Evolutionary conservation across 2,329 filamentous ascomycete genomes (phyloP).

Genomic region (Berkeleyomyces basicola): DNA sequence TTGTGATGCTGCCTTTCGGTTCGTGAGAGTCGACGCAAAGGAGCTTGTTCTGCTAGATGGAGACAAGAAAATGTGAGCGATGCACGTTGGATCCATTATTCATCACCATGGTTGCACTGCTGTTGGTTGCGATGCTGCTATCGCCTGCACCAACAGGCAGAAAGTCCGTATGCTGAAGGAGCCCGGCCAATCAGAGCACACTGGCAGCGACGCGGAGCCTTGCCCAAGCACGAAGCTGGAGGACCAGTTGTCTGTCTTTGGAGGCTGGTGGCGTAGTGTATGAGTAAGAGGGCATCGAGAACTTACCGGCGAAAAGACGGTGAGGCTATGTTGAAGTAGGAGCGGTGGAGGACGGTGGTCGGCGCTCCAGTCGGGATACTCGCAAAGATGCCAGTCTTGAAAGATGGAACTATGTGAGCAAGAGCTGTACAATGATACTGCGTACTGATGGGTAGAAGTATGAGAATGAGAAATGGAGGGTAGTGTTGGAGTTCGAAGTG

Average conservation of each 20-base stretch:
- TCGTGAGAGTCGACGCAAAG: background rate
- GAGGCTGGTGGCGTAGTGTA: background rate
- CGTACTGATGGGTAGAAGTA: background rate
- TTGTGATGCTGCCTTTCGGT: background rate
- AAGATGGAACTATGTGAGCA: background rate
- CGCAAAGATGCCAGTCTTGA: background rate
- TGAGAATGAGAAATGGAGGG: background rate
- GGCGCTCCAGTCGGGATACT: background rate
- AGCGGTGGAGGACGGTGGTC: background rate
- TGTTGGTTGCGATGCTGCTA: background rate
- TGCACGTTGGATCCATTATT: background rate
- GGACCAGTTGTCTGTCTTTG: background rate
- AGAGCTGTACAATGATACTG: too few species aligned
- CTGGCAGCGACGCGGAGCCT: background rate
- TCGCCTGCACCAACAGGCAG: background rate
- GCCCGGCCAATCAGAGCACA: background rate
- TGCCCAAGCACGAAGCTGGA: background rate
- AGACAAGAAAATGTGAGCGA: background rate
- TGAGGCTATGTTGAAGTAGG: background rate
- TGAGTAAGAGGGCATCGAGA: background rate
- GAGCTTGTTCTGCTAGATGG: background rate
- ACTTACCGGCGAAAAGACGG: background rate
- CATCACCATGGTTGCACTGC: background rate
- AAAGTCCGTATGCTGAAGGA: background rate
- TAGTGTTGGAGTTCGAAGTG: background rate